These are phyloP conservation scores for Hericium coralloides DNA, from an alignment of 768 basidiomycete genomes.

Conservation along the genomic window DNA sequence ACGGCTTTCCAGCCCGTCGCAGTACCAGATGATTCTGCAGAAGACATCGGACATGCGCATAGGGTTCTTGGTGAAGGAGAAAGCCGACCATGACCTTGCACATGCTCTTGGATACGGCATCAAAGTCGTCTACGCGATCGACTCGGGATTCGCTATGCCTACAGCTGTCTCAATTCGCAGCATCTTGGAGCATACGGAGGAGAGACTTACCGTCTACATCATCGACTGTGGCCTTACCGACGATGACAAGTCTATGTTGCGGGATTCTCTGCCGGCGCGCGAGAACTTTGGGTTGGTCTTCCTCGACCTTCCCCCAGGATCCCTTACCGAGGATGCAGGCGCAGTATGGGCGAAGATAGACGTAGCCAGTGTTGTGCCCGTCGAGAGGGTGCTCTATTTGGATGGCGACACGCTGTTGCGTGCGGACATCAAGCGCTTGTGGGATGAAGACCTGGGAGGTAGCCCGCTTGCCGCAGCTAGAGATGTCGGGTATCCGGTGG, in stretches of 20 bases:
- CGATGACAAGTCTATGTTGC: conserved; percentile 26
- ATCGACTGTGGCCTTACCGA: conserved; percentile 36
- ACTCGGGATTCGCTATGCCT: conserved; percentile 38
- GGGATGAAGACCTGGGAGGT: conserved; percentile 36
- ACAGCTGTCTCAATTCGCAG: conserved; percentile 41
- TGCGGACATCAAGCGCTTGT: conserved; percentile 29
- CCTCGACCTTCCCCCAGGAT: conserved; percentile 23
- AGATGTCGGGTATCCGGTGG: conserved; percentile 44
- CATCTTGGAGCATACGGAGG: conserved; percentile 25
- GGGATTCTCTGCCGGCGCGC: conserved; percentile 18
- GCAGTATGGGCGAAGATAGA: conserved; percentile 40
- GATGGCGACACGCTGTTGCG: conserved; percentile 45
- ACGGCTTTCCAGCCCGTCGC: conserved; percentile 25
- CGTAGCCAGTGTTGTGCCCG: conserved; percentile 34
- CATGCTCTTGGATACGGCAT: conserved; percentile 35
- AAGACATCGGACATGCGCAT: conserved; percentile 46
- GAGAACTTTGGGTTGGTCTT: conserved; percentile 34
- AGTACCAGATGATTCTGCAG: conserved; percentile 45
- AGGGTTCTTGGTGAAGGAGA: conserved; percentile 32
- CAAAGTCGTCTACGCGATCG: conserved; percentile 35
- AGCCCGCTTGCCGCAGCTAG: conserved; percentile 33
- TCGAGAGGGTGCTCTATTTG: conserved; percentile 42
- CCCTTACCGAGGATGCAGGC: conserved; percentile 19
- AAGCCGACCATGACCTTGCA: conserved; percentile 1
- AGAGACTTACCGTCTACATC: conserved; percentile 40